Percentiles rank a stretch among this genome's conserved stretches.
These are phyloP conservation scores for Carallia pectinifolia DNA, from an alignment of 345 rosid genomes.

Conservation along the genomic window DNA sequence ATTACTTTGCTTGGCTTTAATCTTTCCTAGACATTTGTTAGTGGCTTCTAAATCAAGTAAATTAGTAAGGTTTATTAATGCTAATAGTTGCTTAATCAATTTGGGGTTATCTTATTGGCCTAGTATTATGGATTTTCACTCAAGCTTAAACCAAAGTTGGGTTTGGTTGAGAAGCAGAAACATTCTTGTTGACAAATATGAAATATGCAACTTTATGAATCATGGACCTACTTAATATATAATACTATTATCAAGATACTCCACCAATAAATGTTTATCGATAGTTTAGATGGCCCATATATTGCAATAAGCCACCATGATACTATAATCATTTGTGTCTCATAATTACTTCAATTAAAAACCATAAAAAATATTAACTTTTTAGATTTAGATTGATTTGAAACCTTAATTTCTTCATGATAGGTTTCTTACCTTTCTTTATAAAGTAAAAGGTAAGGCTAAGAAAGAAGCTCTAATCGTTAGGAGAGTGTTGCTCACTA, in stretches of 20 bases:
- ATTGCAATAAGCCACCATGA: neutral
- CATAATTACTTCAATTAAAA: neutral
- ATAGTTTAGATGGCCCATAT: neutral
- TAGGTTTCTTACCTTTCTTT: neutral
- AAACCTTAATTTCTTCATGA: neutral
- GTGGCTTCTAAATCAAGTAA: too few relatives aligned
- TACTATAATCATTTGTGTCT: neutral
- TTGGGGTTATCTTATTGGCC: too few relatives aligned
- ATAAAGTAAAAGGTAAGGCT: neutral
- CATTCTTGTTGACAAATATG: neutral
- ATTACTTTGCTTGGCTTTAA: too few relatives aligned
- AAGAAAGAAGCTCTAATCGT: neutral
- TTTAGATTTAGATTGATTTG: conserved; percentile 1
- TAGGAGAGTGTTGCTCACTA: too few relatives aligned
- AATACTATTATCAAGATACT: neutral
- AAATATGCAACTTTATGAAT: too few relatives aligned
- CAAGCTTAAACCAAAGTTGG: neutral
- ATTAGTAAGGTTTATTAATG: too few relatives aligned
- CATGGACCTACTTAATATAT: neutral
- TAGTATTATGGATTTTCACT: too few relatives aligned
- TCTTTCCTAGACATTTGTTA: too few relatives aligned
- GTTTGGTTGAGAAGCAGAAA: neutral
- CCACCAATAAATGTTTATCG: neutral
- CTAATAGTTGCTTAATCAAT: too few relatives aligned
- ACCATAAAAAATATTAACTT: neutral